Evolutionary conservation across 169 alveolate species (phyloP), one percentile per base, ranked within the genome.

Genomic region (Babesia bigemina): DNA sequence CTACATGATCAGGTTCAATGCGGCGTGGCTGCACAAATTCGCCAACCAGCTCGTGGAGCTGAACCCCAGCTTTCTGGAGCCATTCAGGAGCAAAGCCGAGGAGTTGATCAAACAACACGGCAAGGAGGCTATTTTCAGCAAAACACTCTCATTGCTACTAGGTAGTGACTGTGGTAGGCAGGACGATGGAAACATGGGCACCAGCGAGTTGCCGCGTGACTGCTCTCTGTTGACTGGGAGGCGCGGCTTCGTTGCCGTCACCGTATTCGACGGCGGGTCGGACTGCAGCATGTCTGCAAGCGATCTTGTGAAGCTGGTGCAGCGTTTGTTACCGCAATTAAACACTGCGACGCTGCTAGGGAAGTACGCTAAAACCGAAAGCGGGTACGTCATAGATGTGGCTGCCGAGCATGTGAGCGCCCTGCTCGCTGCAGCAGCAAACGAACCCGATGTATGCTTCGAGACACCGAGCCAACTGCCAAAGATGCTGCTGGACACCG

Each of bases 161-260:
- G 76, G 72, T 36, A 39, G 28, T 16, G 47, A 74, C 33, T 14
- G 19, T 28, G 44, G 16, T 14, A 73, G 36, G 1, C 45, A 11
- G 26, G 47, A 11, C 22, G 33, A n/a, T 52, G 59, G 59, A 4
- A 33, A 6, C 39, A 33, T 6, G 2, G 70, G 50, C 3, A 14
- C 29, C 39, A 44, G 50, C n/a, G 63, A 12, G n/a, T 24, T 63
- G 16, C 14, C 58, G n/a, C 22, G 22, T 12, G 59, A 59, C 36
- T 24, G 44, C 29, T 77, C 86, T 0, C 28, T 77, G 19, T 47
- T 77, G 29, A 58, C 86, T 2, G 86, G 81, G 1, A 44, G 67
- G 48, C 67, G 67, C 19, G 86, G 86, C 7, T 77, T 16, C 63
- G 69, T 81, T 29, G 75, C 86, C 2, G 86, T 77, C 24, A 60